Evolutionary conservation across 1,139 yeast species (phyloP).

Genomic region (Eremothecium cymbalariae): DNA sequence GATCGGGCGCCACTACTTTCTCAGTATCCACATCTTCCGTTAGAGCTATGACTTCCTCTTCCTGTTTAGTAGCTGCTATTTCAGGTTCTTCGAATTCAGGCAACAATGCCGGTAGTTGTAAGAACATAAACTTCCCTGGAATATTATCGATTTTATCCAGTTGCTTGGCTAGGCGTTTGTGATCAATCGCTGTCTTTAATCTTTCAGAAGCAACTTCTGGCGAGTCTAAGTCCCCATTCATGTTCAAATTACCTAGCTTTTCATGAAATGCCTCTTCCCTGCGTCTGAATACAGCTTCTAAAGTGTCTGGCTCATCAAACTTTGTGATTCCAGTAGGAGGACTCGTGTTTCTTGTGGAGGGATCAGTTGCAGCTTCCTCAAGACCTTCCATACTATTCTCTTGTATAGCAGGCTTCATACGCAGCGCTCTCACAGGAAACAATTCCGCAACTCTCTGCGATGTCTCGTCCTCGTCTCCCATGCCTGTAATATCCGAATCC

Average conservation of each 20-base stretch:
- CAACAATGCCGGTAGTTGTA: slow-evolving; percentile 65
- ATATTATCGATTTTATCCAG: slow-evolving; percentile 31
- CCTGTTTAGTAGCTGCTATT: slow-evolving; percentile 11
- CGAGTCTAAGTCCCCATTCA: slow-evolving; percentile 27
- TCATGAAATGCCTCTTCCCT: slow-evolving; percentile 24
- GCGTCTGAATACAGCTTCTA: slow-evolving; percentile 29
- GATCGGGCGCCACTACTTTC: slow-evolving; percentile 9
- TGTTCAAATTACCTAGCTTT: slow-evolving; percentile 24
- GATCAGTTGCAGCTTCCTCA: slow-evolving; percentile 24
- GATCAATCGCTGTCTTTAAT: slow-evolving; percentile 32
- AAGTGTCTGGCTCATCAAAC: slow-evolving; percentile 29
- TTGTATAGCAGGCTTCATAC: slow-evolving; percentile 36
- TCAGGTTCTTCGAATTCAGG: slow-evolving; percentile 42
- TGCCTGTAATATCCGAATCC: slow-evolving; percentile 27
- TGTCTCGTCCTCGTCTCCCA: slow-evolving; percentile 24
- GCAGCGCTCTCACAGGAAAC: slow-evolving; percentile 45
- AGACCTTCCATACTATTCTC: slow-evolving; percentile 19
- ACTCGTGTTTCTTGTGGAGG: slow-evolving; percentile 28
- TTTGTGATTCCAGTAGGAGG: slow-evolving; percentile 23
- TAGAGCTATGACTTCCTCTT: slow-evolving; percentile 13
- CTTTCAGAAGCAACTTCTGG: slow-evolving; percentile 33
- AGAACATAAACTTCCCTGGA: slow-evolving; percentile 41
- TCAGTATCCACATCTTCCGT: slow-evolving; percentile 15
- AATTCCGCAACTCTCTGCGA: slow-evolving; percentile 35
- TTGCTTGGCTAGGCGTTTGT: slow-evolving; percentile 31